phyloP scores from a whole-genome alignment of 2,329 filamentous ascomycete species.

The Colletotrichum tropicale region DNA sequence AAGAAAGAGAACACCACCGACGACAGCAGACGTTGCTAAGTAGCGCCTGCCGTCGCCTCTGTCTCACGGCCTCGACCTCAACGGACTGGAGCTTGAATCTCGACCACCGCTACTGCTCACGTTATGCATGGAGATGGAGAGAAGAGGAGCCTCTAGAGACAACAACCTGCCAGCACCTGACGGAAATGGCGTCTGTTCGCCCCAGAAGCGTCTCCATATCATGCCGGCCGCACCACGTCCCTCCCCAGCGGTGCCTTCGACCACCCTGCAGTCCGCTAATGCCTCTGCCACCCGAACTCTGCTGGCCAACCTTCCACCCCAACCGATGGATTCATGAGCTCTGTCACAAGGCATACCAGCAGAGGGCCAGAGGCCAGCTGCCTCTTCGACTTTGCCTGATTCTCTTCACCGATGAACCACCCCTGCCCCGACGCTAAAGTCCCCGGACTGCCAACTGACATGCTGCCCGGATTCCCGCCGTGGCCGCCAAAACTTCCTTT shows the following conservation, averaged over 20 bases:
- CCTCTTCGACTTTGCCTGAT: background rate
- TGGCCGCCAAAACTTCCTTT: background rate
- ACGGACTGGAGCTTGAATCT: background rate
- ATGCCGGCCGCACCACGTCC: background rate
- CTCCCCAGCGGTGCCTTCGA: background rate
- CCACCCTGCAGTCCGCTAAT: background rate
- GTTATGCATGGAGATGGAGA: constrained; percentile 2
- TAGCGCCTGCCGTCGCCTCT: background rate
- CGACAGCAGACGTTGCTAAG: background rate
- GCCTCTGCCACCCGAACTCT: background rate
- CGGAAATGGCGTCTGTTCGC: constrained; percentile 12
- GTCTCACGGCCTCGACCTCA: constrained; percentile 7
- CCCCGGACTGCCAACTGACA: background rate
- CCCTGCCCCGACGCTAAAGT: background rate
- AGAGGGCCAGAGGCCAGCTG: background rate
- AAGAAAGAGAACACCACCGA: background rate
- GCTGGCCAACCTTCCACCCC: background rate
- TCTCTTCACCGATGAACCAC: background rate
- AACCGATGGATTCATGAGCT: background rate
- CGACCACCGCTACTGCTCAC: background rate
- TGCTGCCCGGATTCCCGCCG: background rate
- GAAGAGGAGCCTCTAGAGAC: constrained; percentile 4
- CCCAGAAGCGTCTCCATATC: constrained; percentile 3
- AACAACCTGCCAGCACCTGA: background rate
- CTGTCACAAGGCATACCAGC: background rate